Percentiles rank a stretch among this genome's conserved stretches.
Evolutionary conservation across 1,284 basidiomycete species (phyloP).

Genomic region (Phlebopus sp.): DNA sequence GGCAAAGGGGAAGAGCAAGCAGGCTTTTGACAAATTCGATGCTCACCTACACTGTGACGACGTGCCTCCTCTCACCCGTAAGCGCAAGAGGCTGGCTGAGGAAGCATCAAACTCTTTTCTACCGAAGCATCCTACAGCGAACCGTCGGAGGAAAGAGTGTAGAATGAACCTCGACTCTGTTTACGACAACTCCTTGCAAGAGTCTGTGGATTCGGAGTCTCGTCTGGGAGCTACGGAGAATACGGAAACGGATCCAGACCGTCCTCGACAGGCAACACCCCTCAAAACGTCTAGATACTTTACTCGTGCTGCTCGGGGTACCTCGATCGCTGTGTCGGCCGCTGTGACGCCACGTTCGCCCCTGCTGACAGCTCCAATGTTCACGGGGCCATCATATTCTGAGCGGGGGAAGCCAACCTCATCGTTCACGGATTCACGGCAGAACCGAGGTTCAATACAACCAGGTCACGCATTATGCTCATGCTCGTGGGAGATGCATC

Average conservation of each 20-base stretch:
- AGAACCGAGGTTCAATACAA: background rate
- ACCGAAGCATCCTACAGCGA: too few species aligned
- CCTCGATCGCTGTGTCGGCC: background rate
- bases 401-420: slow-evolving; percentile 1
- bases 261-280: background rate
- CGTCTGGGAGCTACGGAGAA: too few species aligned
- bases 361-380: slow-evolving; percentile 3
- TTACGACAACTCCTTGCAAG: too few species aligned
- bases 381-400: slow-evolving; percentile 7
- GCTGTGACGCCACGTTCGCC: slow-evolving; percentile 11
- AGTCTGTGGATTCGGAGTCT: too few species aligned
- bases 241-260: too few species aligned
- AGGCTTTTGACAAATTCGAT: background rate
- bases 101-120: too few species aligned
- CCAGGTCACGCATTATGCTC: background rate
- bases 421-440: background rate
- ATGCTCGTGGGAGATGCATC: slow-evolving; percentile 2
- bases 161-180: too few species aligned
- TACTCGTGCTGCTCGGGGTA: background rate
- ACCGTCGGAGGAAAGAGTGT: background rate
- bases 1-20: background rate
- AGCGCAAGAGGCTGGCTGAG: too few species aligned
- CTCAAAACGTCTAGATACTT: slow-evolving; percentile 26
- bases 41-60: background rate
- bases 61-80: too few species aligned